Base-by-base conservation (phyloP, 768 basidiomycete genomes). In the Kockovaella imperatae region DNA sequence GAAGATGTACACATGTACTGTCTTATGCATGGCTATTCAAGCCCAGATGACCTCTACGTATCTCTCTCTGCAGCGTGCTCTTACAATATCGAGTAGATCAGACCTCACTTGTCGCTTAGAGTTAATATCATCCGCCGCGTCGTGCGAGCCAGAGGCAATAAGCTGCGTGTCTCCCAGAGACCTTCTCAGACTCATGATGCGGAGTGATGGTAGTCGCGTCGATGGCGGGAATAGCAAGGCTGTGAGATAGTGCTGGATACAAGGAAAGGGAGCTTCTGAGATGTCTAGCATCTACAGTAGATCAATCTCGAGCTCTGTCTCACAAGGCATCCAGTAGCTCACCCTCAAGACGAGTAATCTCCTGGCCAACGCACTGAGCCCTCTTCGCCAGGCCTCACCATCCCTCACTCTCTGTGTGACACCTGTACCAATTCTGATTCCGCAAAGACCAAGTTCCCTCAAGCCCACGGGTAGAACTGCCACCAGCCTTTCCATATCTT, bases 291-390 rank as follows among this genome's bases (percentile, higher is more conserved):
- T 47, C 57, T 59, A 5, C 18, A 14, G 18, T 24, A 2, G 7
- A 25, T 34, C 7, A 21, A 2, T 8, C 7, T 29, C n/a, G 17
- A 31, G n/a, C n/a, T 15, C 24, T 32, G 3, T 40, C 4, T 32
- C 24, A 23, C 20, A 39, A 23, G 15, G 13, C 14, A 20, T 29
- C 17, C n/a, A n/a, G n/a, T 17, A 14, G 49, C 57, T 30, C 32
- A 59, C 60, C 28, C 26, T 44, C 0, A 63, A 39, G 4, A 63
- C 57, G 13, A 59, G 48, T 26, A 63, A 36, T 43, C 45, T 59
- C 35, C 55, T 49, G 1, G 50, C 57, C 7, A 63, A 17, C 20
- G 42, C 28, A 2, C 29, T 48, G 21, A 59, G 38, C 10, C 55
- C 55, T 15, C 50, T 46, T 28, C 50, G 21, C 44, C 57, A 47